A percentile compares a stretch with the other conserved stretches of the same genome.
Conservation (phyloP, 331 rosid species). For the Pyrus hybrid region DNA sequence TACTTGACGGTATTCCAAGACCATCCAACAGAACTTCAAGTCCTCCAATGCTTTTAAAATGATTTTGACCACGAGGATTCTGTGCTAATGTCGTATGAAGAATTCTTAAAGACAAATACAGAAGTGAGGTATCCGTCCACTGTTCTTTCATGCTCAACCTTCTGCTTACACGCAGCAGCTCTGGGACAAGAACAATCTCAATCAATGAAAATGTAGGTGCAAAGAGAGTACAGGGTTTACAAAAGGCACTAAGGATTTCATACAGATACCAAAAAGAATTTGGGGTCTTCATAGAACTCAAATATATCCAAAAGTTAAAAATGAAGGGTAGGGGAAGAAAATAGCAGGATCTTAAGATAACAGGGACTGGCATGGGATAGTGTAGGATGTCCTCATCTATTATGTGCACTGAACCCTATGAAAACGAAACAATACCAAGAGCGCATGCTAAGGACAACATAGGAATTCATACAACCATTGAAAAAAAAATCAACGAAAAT, state of each 20-base stretch:
- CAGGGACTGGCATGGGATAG: neutral
- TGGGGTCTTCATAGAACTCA: neutral
- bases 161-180: slow-evolving; percentile 75
- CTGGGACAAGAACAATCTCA: slow-evolving; percentile 42
- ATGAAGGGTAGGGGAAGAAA: neutral
- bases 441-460: neutral
- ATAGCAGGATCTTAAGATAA: neutral
- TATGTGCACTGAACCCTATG: neutral
- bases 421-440: neutral
- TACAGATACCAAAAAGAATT: neutral
- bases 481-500: too few species aligned
- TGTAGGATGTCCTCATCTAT: neutral
- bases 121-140: slow-evolving; percentile 66
- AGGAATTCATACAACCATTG: neutral
- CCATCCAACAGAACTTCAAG: slow-evolving; percentile 97
- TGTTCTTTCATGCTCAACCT: slow-evolving; percentile 87
- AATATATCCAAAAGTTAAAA: neutral
- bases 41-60: slow-evolving; percentile 97
- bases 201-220: slow-evolving; percentile 15
- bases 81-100: slow-evolving; percentile 66
- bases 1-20: slow-evolving; percentile 81
- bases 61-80: slow-evolving; percentile 89
- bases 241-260: neutral
- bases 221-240: neutral
- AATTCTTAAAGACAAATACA: slow-evolving; percentile 67